A percentile compares a stretch with the other conserved stretches of the same genome.
Evolutionary conservation across 345 rosid species (phyloP).

Genomic region (Cardamine occulta): DNA sequence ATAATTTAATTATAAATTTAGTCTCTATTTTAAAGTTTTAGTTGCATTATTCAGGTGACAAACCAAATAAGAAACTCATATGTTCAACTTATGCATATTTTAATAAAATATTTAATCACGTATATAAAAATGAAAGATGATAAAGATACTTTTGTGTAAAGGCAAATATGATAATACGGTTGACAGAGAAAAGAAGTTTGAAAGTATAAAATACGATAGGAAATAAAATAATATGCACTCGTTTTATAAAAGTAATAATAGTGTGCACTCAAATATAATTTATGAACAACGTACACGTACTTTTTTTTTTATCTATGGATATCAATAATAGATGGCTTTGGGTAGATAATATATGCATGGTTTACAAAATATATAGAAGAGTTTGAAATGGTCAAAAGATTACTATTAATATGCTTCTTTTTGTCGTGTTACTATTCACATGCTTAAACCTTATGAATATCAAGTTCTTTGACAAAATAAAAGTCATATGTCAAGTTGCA

Average conservation of each 20-base stretch:
- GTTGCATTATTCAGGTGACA: background rate
- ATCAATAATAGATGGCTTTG: background rate
- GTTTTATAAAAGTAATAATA: background rate
- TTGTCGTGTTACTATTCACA: slow-evolving; percentile 29
- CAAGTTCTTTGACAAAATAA: background rate
- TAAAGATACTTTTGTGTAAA: slow-evolving; percentile 30
- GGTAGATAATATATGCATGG: slow-evolving; percentile 31
- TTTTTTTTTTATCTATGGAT: background rate
- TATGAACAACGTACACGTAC: background rate
- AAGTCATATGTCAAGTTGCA: background rate
- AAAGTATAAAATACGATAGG: slow-evolving; percentile 14
- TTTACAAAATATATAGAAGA: background rate
- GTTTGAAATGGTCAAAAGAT: slow-evolving; percentile 29
- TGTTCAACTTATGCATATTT: background rate
- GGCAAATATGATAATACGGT: slow-evolving; percentile 15
- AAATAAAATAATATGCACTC: slow-evolving; percentile 6
- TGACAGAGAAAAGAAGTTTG: slow-evolving; percentile 5
- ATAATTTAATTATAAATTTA: background rate
- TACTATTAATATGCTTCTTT: slow-evolving; percentile 9
- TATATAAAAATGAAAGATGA: slow-evolving; percentile 1
- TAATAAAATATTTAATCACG: background rate
- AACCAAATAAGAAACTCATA: background rate
- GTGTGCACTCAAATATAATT: slow-evolving; percentile 2
- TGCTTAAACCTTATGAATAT: background rate
- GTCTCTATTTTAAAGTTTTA: background rate